Evolutionary conservation across 139 green algal species (phyloP).

Genomic region (Dunaliella sp.): DNA sequence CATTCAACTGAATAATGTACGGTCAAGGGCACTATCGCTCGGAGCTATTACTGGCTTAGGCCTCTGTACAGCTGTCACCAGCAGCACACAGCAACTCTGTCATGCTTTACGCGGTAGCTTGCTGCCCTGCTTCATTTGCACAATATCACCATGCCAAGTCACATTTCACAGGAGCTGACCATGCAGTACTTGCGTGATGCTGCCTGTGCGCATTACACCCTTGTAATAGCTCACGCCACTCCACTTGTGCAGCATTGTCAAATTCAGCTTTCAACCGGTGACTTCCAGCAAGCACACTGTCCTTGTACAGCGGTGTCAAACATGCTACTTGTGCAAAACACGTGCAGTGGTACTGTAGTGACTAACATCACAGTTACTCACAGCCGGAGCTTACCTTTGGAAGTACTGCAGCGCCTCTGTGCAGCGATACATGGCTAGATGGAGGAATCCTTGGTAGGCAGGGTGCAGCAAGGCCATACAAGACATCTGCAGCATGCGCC

Average conservation of each 20-base stretch:
- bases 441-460: slow-evolving; percentile 59
- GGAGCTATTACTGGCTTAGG: no score
- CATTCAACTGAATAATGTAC: no score
- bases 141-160: neutral
- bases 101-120: no score
- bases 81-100: no score
- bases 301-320: neutral
- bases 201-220: no score
- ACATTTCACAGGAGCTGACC: neutral
- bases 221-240: neutral
- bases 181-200: no score
- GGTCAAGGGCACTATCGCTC: no score
- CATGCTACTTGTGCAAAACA: neutral
- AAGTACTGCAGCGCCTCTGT: slow-evolving; percentile 73
- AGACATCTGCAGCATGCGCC: neutral
- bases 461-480: slow-evolving; percentile 50
- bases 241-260: neutral
- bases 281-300: neutral
- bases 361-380: neutral
- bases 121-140: no score
- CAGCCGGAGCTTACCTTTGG: neutral
- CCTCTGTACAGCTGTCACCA: no score
- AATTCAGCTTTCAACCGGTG: neutral
- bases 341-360: neutral
- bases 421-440: slow-evolving; percentile 73